These are phyloP conservation scores for Talaromyces thailandensis DNA, from an alignment of 495 filamentous ascomycete genomes.

Conservation along the genomic window DNA sequence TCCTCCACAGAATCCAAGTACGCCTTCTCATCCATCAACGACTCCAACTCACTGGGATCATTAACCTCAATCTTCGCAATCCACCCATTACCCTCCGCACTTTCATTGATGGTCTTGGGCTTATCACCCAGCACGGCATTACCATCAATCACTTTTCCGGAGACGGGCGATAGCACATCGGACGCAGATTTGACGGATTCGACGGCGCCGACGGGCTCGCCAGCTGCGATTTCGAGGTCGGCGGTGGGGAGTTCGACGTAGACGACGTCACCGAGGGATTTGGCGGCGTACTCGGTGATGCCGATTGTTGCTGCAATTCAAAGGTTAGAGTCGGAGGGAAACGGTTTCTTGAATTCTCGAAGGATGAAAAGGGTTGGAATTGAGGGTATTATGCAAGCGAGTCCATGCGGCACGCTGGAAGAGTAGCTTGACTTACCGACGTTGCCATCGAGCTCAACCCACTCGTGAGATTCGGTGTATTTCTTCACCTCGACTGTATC, in stretches of 20 bases:
- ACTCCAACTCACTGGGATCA: slow-evolving; percentile 61
- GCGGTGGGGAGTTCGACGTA: slow-evolving; percentile 82
- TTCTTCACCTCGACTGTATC: slow-evolving; percentile 54
- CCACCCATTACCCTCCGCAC: slow-evolving; percentile 82
- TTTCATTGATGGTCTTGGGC: slow-evolving; percentile 77
- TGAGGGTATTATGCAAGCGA: not conserved
- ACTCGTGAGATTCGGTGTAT: slow-evolving; percentile 97
- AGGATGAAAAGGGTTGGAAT: not conserved
- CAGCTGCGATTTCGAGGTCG: slow-evolving; percentile 52
- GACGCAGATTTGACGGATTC: slow-evolving; percentile 97
- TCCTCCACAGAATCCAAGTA: slow-evolving; percentile 66
- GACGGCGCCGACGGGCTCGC: slow-evolving; percentile 83
- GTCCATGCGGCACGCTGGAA: not conserved
- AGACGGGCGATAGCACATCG: slow-evolving; percentile 85
- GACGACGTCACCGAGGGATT: slow-evolving; percentile 89
- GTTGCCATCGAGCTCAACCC: slow-evolving; percentile 78
- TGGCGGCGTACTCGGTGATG: slow-evolving; percentile 83
- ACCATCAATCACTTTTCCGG: slow-evolving; percentile 60
- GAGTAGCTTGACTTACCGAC: slow-evolving; percentile 16
- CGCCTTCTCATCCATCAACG: slow-evolving; percentile 59
- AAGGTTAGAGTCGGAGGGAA: not conserved
- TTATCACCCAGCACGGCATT: slow-evolving; percentile 73
- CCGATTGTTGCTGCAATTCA: slow-evolving; percentile 58
- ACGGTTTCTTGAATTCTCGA: not conserved
- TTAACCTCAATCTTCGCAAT: slow-evolving; percentile 75